A percentile compares a stretch with the other conserved stretches of the same genome.
These are phyloP conservation scores for Nevesoporus exiguus DNA, from an alignment of 768 basidiomycete genomes.

Conservation along the genomic window DNA sequence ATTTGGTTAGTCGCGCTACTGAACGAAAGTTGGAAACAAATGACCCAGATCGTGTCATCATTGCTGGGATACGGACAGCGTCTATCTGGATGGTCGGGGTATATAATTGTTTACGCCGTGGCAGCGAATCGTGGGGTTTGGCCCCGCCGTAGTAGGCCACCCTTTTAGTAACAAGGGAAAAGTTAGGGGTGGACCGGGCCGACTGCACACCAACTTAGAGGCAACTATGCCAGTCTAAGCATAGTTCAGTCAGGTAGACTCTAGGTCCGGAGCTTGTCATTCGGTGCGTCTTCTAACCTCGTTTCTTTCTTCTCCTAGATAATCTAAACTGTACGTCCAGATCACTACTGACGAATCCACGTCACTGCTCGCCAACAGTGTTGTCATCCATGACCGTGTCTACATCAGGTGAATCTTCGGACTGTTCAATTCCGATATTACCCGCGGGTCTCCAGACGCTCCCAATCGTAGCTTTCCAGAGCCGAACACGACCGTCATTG, in stretches of 20 bases:
- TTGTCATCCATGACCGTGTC: conserved; percentile 47
- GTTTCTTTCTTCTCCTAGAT: background rate
- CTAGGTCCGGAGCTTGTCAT: too few relatives aligned
- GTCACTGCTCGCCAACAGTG: conserved; percentile 31
- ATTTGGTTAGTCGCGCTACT: conserved; percentile 27
- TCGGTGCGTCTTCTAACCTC: too few relatives aligned
- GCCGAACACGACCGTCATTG: conserved; percentile 74
- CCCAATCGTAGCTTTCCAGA: conserved; percentile 84
- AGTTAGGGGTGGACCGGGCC: background rate
- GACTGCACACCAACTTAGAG: too few relatives aligned
- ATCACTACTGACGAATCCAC: background rate
- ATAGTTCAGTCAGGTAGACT: too few relatives aligned
- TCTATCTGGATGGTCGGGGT: background rate
- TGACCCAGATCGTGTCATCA: conserved; percentile 30
- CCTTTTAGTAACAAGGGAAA: background rate
- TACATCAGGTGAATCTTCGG: conserved; percentile 45
- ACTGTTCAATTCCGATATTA: conserved; percentile 77
- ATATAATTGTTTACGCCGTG: background rate
- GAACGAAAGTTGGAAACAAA: conserved; percentile 9
- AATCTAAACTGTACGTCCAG: background rate
- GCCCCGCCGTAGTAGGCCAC: background rate
- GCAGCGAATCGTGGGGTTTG: background rate
- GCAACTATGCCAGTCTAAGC: too few relatives aligned
- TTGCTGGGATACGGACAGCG: background rate
- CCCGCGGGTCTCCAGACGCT: conserved; percentile 85